These are phyloP conservation scores for Pythium guiyangense DNA, from an alignment of 352 stramenopile species.

Conservation along the genomic window DNA sequence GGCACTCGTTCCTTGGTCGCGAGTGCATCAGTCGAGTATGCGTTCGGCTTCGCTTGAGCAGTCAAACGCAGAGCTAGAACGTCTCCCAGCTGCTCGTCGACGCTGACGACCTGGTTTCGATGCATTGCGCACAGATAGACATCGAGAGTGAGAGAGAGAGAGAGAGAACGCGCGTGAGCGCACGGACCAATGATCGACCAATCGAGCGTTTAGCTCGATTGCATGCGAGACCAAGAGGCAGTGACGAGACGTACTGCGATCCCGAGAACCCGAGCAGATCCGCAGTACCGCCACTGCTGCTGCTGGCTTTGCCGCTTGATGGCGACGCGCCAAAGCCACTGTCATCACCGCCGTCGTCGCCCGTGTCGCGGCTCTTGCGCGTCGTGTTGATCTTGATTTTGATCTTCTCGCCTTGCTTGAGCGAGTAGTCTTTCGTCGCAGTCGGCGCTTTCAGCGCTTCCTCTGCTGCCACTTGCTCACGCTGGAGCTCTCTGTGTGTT, in stretches of 20 bases:
- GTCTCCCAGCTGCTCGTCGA: too few relatives aligned
- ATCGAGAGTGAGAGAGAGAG: too few relatives aligned
- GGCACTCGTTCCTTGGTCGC: too few relatives aligned
- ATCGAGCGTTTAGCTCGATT: too few relatives aligned
- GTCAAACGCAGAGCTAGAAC: too few relatives aligned
- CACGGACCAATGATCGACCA: too few relatives aligned
- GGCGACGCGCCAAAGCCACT: not conserved
- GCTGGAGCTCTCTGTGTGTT: constrained; percentile 42
- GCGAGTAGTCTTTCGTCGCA: constrained; percentile 82
- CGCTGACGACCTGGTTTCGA: too few relatives aligned
- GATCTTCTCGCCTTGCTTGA: constrained; percentile 93
- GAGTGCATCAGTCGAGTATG: too few relatives aligned
- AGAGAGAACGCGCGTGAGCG: too few relatives aligned
- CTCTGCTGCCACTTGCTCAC: constrained; percentile 40
- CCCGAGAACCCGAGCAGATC: not conserved
- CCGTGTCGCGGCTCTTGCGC: constrained; percentile 41
- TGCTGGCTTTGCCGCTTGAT: not conserved
- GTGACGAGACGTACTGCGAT: not conserved
- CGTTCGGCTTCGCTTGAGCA: too few relatives aligned
- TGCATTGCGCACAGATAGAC: too few relatives aligned
- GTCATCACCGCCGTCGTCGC: constrained; percentile 26
- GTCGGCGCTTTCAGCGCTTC: constrained; percentile 25
- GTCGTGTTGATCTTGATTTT: constrained; percentile 78
- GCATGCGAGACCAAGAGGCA: too few relatives aligned
- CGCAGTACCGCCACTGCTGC: not conserved